Evolutionary conservation across 768 basidiomycete genomes (phyloP).

Genomic region (Lactifluus pinguis): DNA sequence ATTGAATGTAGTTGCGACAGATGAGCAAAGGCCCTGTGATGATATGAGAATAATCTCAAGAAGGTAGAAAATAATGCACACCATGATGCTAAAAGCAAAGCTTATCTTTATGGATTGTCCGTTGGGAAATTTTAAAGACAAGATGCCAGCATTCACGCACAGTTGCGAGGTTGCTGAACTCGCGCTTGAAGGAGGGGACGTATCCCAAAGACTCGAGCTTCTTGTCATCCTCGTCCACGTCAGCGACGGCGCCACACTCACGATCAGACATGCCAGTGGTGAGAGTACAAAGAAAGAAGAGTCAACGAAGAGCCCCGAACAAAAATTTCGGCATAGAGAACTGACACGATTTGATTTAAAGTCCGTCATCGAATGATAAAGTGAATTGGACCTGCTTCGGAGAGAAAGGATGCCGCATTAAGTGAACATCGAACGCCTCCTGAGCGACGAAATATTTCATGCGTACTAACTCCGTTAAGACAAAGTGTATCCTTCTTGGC

Average conservation of each 20-base stretch:
- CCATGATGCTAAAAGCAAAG: constrained; percentile 77
- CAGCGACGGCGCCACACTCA: not conserved
- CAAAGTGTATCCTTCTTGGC: too few species aligned
- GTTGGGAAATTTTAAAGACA: not conserved
- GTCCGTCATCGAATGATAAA: not conserved
- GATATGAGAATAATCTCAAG: not conserved
- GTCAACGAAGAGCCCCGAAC: not conserved
- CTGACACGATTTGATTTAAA: not conserved
- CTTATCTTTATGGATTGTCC: constrained; percentile 38
- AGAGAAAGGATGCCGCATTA: too few species aligned
- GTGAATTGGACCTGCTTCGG: too few species aligned
- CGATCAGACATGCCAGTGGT: constrained; percentile 1
- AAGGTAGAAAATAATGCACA: constrained; percentile 14
- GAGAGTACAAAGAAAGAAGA: not conserved
- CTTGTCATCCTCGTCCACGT: constrained; percentile 45
- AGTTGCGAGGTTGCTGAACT: constrained; percentile 78
- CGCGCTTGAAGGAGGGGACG: constrained; percentile 73
- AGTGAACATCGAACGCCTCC: too few species aligned
- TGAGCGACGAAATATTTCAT: too few species aligned
- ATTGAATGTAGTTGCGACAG: constrained; percentile 71
- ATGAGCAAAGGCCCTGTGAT: constrained; percentile 57
- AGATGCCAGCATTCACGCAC: constrained; percentile 29
- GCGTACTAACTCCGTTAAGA: too few species aligned
- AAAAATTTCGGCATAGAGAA: not conserved
- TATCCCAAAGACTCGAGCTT: constrained; percentile 61